Evolutionary conservation across 139 green algal genomes (phyloP).

Genomic region (Tetraselmis chui): DNA sequence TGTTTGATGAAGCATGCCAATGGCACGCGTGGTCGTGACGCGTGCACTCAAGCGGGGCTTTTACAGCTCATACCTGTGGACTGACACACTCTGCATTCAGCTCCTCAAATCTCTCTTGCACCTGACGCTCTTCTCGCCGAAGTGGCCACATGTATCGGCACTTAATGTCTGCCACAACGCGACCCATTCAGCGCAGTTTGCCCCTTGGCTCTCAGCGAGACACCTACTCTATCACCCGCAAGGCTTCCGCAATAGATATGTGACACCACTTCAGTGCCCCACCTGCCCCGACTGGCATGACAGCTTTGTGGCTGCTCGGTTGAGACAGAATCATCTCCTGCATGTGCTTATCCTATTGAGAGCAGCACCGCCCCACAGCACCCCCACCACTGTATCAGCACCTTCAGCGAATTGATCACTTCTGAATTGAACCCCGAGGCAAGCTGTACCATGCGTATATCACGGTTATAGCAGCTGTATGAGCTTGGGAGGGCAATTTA

Average conservation of each 20-base stretch:
- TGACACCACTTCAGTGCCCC: not conserved
- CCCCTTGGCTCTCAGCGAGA: too few relatives aligned
- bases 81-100: slow-evolving; percentile 78
- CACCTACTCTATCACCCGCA: too few relatives aligned
- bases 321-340: slow-evolving; percentile 23
- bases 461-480: not conserved
- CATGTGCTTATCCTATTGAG: slow-evolving; percentile 26
- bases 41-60: too few relatives aligned
- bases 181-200: too few relatives aligned
- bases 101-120: slow-evolving; percentile 54
- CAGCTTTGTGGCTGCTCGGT: slow-evolving; percentile 4
- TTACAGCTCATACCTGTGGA: slow-evolving; percentile 37
- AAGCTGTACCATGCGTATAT: slow-evolving; percentile 26
- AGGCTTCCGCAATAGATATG: too few relatives aligned
- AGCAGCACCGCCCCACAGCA: not conserved
- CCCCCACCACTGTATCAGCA: not conserved
- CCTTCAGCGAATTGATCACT: too few relatives aligned
- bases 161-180: slow-evolving; percentile 60
- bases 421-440: slow-evolving; percentile 28
- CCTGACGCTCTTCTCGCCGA: slow-evolving; percentile 52
- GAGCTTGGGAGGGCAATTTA: too few relatives aligned
- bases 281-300: not conserved
- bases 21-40: too few relatives aligned
- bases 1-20: too few relatives aligned
- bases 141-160: slow-evolving; percentile 83